Base-by-base conservation (phyloP, 192 early-diverging fungal genomes). In the Backusella tarrabulga region DNA sequence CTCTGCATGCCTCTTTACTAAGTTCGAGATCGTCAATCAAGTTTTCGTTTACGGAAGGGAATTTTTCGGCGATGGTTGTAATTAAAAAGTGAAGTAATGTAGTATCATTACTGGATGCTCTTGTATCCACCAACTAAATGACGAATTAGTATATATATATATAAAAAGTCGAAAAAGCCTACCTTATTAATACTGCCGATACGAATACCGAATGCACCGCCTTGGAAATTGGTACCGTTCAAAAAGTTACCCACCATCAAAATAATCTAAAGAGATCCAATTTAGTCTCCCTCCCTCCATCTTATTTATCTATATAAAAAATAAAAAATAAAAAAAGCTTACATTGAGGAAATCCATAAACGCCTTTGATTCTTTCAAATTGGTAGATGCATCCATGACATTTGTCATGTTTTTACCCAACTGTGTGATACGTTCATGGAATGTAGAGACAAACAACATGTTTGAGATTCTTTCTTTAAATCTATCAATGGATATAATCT, bases 131-230 rank as follows among this genome's bases (percentile, higher is more conserved):
- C 82, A 94, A 81, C 83, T 87, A 70, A 6, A 32, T 35, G 7
- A 21, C 0, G n/a, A 54, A 54, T 38, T 2, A 21, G 35, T 35
- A 32, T 32, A 32, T 32, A 14, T 23, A 63, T 0, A 8, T 35
- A 34, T 4, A 36, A 2, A 50, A 12, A 56, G 72, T 60, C 6
- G 21, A 34, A 60, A 6, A n/a, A 23, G 6, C 32, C 34, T 73
- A 88, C 87, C 81, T 93, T 93, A 74, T 95, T 95, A n/a, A 95
- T 91, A 87, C 93, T 93, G 4, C 88, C 87, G 80, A 94, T 93
- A 81, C 90, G 93, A 76, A 95, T 92, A 21, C 95, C 95, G 84
- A 92, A 95, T 0, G 95, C 95, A 9, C 93, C 94, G 36, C 95
- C 95, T 66, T 93, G 90, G 80, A 92, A 90, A 6, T 89, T 89